Evolutionary conservation across 805 yeast genomes (phyloP).

Genomic region (Sugiyamaella marilandica): DNA sequence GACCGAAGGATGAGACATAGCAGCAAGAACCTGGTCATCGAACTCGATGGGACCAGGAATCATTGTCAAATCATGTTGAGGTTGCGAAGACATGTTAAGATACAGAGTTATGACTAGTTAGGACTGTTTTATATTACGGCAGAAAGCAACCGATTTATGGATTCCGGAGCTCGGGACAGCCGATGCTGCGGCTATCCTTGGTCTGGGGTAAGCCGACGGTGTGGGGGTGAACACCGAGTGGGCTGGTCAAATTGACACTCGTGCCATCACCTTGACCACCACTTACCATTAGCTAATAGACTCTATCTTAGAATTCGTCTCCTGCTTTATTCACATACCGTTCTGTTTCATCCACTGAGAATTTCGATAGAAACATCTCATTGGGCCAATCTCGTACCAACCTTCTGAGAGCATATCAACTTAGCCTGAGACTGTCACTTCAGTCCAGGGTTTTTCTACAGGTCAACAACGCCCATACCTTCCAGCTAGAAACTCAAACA

Average conservation of each 20-base stretch:
- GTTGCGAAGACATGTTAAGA: slow-evolving; percentile 17
- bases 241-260: neutral
- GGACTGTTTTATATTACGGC: too few relatives aligned
- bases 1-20: slow-evolving; percentile 77
- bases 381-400: too few relatives aligned
- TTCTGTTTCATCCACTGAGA: too few relatives aligned
- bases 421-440: too few relatives aligned
- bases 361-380: too few relatives aligned
- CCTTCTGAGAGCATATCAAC: too few relatives aligned
- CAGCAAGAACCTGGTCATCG: slow-evolving; percentile 69
- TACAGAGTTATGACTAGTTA: neutral
- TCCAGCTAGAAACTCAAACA: too few relatives aligned
- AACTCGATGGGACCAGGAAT: slow-evolving; percentile 88
- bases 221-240: neutral
- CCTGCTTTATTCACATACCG: too few relatives aligned
- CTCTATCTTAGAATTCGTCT: too few relatives aligned
- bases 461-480: too few relatives aligned
- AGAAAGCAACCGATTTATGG: neutral
- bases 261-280: neutral
- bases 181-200: neutral
- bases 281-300: too few relatives aligned
- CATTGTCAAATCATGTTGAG: slow-evolving; percentile 40
- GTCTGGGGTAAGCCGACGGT: neutral
- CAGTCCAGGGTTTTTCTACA: too few relatives aligned
- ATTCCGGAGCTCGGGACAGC: neutral